Conservation (phyloP, 2,329 filamentous ascomycete species). For the Colletotrichum theobromicola region DNA sequence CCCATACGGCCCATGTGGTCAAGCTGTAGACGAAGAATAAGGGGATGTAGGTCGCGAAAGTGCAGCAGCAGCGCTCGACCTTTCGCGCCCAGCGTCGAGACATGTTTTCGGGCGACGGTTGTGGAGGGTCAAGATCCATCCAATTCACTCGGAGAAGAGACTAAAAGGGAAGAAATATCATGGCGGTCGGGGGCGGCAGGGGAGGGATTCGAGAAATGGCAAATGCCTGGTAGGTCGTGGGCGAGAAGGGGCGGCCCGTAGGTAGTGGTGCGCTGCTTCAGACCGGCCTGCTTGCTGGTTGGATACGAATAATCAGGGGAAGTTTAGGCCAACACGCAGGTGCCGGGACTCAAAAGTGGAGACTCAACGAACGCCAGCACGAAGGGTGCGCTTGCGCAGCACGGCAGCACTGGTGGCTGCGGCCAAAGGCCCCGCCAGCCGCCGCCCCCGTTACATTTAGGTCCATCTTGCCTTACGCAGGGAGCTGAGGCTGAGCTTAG, state of each 20-base stretch:
- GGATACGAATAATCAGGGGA: constrained; percentile 10
- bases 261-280: background rate
- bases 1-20: constrained; percentile 94
- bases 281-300: background rate
- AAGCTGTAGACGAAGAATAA: constrained; percentile 86
- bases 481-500: constrained; percentile 9
- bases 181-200: constrained; percentile 7
- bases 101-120: constrained; percentile 48
- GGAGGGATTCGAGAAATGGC: background rate
- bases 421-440: background rate
- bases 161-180: constrained; percentile 1
- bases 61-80: constrained; percentile 84
- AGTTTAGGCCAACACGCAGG: background rate
- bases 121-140: constrained; percentile 17
- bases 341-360: background rate
- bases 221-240: constrained; percentile 1
- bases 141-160: constrained; percentile 14
- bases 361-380: background rate
- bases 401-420: background rate
- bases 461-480: background rate
- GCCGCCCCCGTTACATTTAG: background rate
- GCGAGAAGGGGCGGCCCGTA: constrained; percentile 2
- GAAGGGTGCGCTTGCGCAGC: background rate
- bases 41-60: constrained; percentile 81
- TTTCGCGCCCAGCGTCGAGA: constrained; percentile 69